Percentiles rank a stretch among this genome's conserved stretches.
These are phyloP conservation scores for Wickerhamomyces chambardii DNA, from an alignment of 805 yeast species.

Conservation along the genomic window DNA sequence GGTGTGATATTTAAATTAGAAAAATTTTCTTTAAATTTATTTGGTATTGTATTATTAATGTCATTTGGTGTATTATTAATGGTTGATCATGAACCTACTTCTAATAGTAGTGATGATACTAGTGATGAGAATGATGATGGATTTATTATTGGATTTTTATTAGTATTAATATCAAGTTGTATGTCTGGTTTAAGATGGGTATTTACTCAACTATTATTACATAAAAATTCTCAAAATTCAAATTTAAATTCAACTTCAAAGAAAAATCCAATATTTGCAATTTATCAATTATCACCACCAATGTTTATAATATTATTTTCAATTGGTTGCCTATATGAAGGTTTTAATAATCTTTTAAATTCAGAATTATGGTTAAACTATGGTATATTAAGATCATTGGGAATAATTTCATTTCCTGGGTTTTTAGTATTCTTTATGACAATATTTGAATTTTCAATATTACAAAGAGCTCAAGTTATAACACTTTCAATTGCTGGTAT, in stretches of 20 bases:
- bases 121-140: constrained; percentile 10
- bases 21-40: constrained; percentile 55
- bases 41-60: constrained; percentile 70
- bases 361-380: constrained; percentile 59
- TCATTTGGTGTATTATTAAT: constrained; percentile 79
- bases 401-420: constrained; percentile 72
- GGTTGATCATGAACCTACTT: constrained; percentile 47
- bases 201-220: constrained; percentile 75
- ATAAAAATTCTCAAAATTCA: constrained; percentile 37
- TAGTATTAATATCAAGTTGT: constrained; percentile 72
- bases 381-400: constrained; percentile 46
- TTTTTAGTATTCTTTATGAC: constrained; percentile 85
- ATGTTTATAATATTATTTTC: constrained; percentile 60
- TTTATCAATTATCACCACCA: constrained; percentile 75
- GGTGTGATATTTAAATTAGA: constrained; percentile 80
- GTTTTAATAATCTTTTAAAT: constrained; percentile 38
- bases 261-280: constrained; percentile 75
- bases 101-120: no score
- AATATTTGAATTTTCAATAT: constrained; percentile 72
- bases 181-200: constrained; percentile 95
- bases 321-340: constrained; percentile 66
- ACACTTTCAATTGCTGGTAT: constrained; percentile 90
- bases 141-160: constrained; percentile 47
- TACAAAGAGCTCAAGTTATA: constrained; percentile 74
- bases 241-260: constrained; percentile 11